Evolutionary conservation across 2,329 filamentous ascomycete genomes (phyloP).

Genomic region (Hypoxylon sp.): DNA sequence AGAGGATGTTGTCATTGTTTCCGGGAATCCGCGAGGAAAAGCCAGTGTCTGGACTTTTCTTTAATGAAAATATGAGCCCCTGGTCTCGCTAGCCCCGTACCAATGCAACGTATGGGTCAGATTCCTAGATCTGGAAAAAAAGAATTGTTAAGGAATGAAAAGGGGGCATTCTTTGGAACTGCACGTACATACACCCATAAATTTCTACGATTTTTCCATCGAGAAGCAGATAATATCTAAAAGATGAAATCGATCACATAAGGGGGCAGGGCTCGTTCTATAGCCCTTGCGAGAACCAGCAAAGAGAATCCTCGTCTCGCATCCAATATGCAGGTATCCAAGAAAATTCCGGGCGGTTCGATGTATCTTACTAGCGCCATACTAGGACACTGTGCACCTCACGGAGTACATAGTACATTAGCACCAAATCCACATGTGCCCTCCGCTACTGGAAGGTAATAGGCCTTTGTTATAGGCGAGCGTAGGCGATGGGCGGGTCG

Average conservation of each 20-base stretch:
- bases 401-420: constrained; percentile 25
- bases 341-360: constrained; percentile 37
- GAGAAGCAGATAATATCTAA: too few relatives aligned
- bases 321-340: constrained; percentile 33
- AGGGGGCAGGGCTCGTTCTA: too few relatives aligned
- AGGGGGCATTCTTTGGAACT: too few relatives aligned
- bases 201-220: too few relatives aligned
- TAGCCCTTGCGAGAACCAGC: too few relatives aligned
- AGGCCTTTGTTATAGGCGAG: background rate
- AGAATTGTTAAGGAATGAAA: too few relatives aligned
- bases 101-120: constrained; percentile 24
- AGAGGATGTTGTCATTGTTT: constrained; percentile 33
- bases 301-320: constrained; percentile 28
- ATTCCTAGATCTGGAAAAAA: constrained; percentile 28
- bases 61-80: constrained; percentile 17
- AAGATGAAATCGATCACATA: too few relatives aligned
- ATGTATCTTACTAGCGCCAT: constrained; percentile 20
- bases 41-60: constrained; percentile 22
- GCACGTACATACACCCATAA: too few relatives aligned
- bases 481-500: constrained; percentile 22
- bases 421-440: constrained; percentile 6
- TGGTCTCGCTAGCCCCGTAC: constrained; percentile 16
- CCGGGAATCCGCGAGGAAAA: constrained; percentile 15
- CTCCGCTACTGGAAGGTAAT: constrained; percentile 8
- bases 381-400: constrained; percentile 5